Percentiles rank a stretch among this genome's conserved stretches.
These are phyloP conservation scores for Chaetomium olivaceum DNA, from an alignment of 2,329 filamentous ascomycete genomes.

Conservation along the genomic window DNA sequence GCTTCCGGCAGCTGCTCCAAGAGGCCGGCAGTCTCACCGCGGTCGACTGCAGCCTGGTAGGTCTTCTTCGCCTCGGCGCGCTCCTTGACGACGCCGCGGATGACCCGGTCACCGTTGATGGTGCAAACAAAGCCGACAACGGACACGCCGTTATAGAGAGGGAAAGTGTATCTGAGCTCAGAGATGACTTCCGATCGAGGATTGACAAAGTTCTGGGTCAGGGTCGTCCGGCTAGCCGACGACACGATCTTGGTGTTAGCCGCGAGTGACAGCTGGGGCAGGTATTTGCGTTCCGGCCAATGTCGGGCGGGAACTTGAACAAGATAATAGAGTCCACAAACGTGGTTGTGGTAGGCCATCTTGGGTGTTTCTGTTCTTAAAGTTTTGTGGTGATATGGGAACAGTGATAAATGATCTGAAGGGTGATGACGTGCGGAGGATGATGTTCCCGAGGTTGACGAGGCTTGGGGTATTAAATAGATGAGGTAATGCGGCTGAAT, in stretches of 20 bases:
- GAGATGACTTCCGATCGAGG: slow-evolving; percentile 46
- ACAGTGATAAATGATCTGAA: neutral
- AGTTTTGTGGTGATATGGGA: neutral
- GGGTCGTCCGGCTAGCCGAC: slow-evolving; percentile 49
- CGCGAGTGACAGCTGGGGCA: slow-evolving; percentile 60
- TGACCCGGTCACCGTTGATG: slow-evolving; percentile 59
- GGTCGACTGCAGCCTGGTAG: slow-evolving; percentile 59
- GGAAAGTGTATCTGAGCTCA: slow-evolving; percentile 67
- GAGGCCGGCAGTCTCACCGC: slow-evolving; percentile 63
- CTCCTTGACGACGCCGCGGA: slow-evolving; percentile 67
- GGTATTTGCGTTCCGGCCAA: slow-evolving; percentile 41
- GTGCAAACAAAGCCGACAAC: slow-evolving; percentile 68
- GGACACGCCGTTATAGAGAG: slow-evolving; percentile 70
- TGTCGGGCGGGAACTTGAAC: neutral
- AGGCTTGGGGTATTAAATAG: neutral
- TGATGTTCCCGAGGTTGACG: neutral
- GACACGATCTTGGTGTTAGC: slow-evolving; percentile 63
- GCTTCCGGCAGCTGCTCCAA: slow-evolving; percentile 62
- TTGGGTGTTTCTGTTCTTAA: neutral
- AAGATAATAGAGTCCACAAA: slow-evolving; percentile 43
- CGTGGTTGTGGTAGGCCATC: neutral
- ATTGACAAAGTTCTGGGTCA: slow-evolving; percentile 63
- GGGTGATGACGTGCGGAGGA: neutral
- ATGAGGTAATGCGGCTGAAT: neutral
- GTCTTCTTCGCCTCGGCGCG: slow-evolving; percentile 60